phyloP scores from a whole-genome alignment of 441 rosid genomes.

The Mallotus repandus region DNA sequence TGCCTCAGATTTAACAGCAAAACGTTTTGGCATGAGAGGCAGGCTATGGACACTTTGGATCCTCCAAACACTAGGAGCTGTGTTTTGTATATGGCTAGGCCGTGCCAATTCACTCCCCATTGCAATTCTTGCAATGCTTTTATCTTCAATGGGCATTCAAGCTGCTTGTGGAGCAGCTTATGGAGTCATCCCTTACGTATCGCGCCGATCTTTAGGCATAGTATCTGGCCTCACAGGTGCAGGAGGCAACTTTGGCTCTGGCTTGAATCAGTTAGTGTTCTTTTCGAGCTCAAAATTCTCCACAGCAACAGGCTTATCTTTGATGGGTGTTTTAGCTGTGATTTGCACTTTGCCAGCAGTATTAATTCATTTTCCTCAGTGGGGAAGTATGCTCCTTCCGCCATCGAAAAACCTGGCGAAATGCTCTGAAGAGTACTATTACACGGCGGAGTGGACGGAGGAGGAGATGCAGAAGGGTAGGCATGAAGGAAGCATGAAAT shows the following conservation, averaged over 20 bases:
- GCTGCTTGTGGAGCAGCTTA: conserved; percentile 76
- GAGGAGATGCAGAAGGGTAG: conserved; percentile 53
- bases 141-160: conserved; percentile 65
- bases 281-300: conserved; percentile 69
- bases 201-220: conserved; percentile 69
- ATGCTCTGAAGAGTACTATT: conserved; percentile 57
- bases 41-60: conserved; percentile 70
- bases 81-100: conserved; percentile 53
- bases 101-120: conserved; percentile 34
- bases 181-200: conserved; percentile 74
- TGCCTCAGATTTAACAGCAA: conserved; percentile 43
- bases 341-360: conserved; percentile 40
- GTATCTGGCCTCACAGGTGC: conserved; percentile 78
- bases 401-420: conserved; percentile 29
- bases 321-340: conserved; percentile 66
- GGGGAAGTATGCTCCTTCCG: conserved; percentile 5
- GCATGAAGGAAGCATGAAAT: conserved; percentile 62
- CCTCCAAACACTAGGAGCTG: conserved; percentile 58
- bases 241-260: conserved; percentile 79
- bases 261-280: conserved; percentile 65
- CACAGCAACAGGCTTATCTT: conserved; percentile 63
- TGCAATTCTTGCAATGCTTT: conserved; percentile 53
- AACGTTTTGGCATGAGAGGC: conserved; percentile 72
- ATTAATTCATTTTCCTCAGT: conserved; percentile 8
- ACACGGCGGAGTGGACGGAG: conserved; percentile 57